phyloP scores from a whole-genome alignment of 257 asterid species.

The Capsicum rhomboideum region DNA sequence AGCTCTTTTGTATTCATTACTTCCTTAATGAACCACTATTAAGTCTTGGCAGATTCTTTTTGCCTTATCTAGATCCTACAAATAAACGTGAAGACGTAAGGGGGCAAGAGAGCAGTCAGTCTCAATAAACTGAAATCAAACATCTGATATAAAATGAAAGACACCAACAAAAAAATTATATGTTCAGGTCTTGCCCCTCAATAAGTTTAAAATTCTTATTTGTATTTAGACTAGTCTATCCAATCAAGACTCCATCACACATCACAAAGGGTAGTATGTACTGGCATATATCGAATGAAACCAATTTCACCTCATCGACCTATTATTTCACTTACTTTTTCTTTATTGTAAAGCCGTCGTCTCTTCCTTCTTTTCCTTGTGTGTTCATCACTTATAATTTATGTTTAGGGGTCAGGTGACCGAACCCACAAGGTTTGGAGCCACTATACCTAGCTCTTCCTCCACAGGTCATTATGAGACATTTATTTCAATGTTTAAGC shows the following conservation, averaged over 20 bases:
- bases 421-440: not conserved
- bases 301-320: not conserved
- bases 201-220: not conserved
- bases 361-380: not conserved
- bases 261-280: not conserved
- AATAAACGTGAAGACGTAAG: too few relatives aligned
- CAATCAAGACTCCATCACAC: not conserved
- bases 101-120: too few relatives aligned
- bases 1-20: constrained; percentile 20
- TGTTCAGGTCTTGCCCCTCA: not conserved
- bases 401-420: not conserved
- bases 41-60: not conserved
- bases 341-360: not conserved
- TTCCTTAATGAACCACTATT: constrained; percentile 16
- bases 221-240: not conserved
- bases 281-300: not conserved
- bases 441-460: not conserved
- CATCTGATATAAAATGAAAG: not conserved
- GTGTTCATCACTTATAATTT: not conserved
- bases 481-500: not conserved
- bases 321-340: not conserved
- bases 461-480: not conserved
- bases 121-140: not conserved
- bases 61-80: constrained; percentile 3
- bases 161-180: not conserved